Base-by-base conservation (phyloP, 179 eudicot genomes). In the Dionaea muscipula region DNA sequence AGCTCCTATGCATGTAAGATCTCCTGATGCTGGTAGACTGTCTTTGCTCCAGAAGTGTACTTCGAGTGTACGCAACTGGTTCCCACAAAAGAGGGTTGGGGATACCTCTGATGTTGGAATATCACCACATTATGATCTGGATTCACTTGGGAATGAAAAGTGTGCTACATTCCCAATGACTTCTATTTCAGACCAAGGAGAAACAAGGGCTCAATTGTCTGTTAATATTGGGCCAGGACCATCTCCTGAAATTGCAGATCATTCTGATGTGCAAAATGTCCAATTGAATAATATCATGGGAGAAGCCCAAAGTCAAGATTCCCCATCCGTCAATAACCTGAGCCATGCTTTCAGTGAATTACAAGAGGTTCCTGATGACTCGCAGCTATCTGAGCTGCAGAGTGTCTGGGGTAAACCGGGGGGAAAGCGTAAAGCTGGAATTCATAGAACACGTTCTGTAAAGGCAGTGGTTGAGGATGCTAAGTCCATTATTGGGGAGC, bases 381-480 rank as follows among this genome's bases (percentile, higher is more conserved):
- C 97, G 6, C 75, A 86, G 74, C 79, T 73, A 38, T 75, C 94
- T 16, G 76, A 70, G 55, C 50, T 65, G 51, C 78, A 67, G 64
- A 68, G 70, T 55, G 56, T 60, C 17, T 66, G 59, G 16, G 59
- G 53, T 35, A 81, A 60, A 71, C 55, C 60, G 3, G 69, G 25
- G 51, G 64, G 66, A 59, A 80, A 72, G 57, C 63, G 75, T n/a
- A 72, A 61, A 57, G 55, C 53, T 26, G 73, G 78, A 41, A 60
- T 72, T 64, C 74, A 50, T 26, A 75, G 79, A 66, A 81, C 79
- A n/a, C 70, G 68, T 45, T 70, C 94, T 55, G 80, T 81, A 21
- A 81, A 78, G 70, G 78, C 75, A 17, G 87, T 67, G 46, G 81
- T 86, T 63, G 81, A 77, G 66, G 95, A 85, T 41, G 83, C 86